Evolutionary conservation across 2,329 filamentous ascomycete species (phyloP).

Genomic region (Metarhizium brunneum): DNA sequence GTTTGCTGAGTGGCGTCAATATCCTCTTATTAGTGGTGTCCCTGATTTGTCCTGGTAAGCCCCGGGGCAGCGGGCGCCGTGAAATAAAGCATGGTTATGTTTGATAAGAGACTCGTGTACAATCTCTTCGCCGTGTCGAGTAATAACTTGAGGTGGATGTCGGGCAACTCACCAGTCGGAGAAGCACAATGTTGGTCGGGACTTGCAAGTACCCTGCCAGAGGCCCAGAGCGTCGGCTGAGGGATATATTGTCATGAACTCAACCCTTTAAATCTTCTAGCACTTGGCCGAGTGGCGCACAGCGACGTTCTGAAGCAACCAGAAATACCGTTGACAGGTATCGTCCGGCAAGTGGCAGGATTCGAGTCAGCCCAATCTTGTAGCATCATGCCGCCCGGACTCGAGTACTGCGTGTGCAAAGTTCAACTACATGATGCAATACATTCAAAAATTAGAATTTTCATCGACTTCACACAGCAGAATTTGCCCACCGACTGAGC

Average conservation of each 20-base stretch:
- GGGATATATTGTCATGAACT: not conserved
- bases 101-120: too few species aligned
- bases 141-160: too few species aligned
- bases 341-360: not conserved
- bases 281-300: not conserved
- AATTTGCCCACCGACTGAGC: not conserved
- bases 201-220: not conserved
- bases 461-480: too few species aligned
- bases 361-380: not conserved
- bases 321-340: not conserved
- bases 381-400: not conserved
- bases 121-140: too few species aligned
- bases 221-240: not conserved
- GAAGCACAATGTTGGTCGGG: too few species aligned
- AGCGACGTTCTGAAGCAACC: too few species aligned
- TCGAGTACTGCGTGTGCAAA: not conserved
- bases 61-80: not conserved
- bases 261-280: not conserved
- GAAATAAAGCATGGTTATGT: too few species aligned
- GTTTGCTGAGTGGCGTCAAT: not conserved
- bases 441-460: too few species aligned
- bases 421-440: too few species aligned
- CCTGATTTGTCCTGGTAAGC: not conserved
- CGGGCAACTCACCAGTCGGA: too few species aligned
- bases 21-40: not conserved